Percentiles rank a stretch among this genome's conserved stretches.
These are phyloP conservation scores for Populus tomentosa DNA, from an alignment of 441 rosid genomes.

Conservation along the genomic window DNA sequence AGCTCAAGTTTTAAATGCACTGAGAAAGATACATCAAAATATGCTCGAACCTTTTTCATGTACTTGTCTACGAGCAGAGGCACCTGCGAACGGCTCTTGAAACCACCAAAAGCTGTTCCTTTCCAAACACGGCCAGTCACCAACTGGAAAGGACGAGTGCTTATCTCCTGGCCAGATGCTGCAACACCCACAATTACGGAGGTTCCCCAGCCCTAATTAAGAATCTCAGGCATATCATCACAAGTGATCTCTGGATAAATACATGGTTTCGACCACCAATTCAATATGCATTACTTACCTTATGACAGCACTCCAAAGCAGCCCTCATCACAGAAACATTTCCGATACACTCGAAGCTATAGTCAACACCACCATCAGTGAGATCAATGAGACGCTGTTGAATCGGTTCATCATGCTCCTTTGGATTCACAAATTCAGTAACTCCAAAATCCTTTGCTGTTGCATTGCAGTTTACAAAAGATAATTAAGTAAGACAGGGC, in stretches of 20 bases:
- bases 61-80: slow-evolving; percentile 99
- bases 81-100: slow-evolving; percentile 97
- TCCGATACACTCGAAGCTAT: slow-evolving; percentile 94
- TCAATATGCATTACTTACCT: slow-evolving; percentile 43
- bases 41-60: slow-evolving; percentile 65
- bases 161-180: slow-evolving; percentile 95
- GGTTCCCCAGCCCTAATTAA: slow-evolving; percentile 89
- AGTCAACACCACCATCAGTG: slow-evolving; percentile 98
- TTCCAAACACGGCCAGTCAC: slow-evolving; percentile 99
- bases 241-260: background rate
- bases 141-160: slow-evolving; percentile 94
- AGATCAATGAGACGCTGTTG: slow-evolving; percentile 84
- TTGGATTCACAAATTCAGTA: slow-evolving; percentile 92
- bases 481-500: background rate
- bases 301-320: slow-evolving; percentile 96
- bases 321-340: slow-evolving; percentile 94
- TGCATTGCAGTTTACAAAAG: slow-evolving; percentile 17
- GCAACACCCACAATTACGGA: slow-evolving; percentile 96
- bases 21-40: background rate
- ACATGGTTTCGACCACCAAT: background rate
- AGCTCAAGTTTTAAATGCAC: background rate
- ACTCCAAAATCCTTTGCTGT: slow-evolving; percentile 95
- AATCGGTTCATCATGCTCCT: slow-evolving; percentile 83
- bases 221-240: slow-evolving; percentile 20
- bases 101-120: slow-evolving; percentile 99